Conservation (phyloP, 352 stramenopile species). For the Heterotrichella gracilis region DNA sequence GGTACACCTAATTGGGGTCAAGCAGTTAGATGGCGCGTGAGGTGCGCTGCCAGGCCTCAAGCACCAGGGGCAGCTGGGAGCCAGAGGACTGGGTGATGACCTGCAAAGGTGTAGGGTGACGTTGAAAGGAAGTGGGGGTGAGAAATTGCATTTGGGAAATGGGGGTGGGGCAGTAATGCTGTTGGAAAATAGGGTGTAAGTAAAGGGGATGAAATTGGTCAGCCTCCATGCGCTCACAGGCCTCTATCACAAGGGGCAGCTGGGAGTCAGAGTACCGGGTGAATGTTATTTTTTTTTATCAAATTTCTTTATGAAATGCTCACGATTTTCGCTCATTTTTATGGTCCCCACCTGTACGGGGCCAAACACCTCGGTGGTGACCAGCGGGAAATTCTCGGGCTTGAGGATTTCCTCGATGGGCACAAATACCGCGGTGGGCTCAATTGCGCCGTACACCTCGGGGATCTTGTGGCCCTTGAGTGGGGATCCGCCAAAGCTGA, state of each 20-base stretch:
- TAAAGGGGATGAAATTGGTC: slow-evolving; percentile 79
- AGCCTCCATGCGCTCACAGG: slow-evolving; percentile 69
- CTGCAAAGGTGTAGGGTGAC: too few species aligned
- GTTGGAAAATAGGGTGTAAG: slow-evolving; percentile 52
- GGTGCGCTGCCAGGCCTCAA: slow-evolving; percentile 65
- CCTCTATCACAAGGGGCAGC: slow-evolving; percentile 50
- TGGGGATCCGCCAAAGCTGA: slow-evolving; percentile 69
- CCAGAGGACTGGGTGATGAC: slow-evolving; percentile 65
- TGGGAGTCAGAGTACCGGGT: slow-evolving; percentile 57
- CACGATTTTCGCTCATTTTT: too few species aligned
- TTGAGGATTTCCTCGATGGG: slow-evolving; percentile 70
- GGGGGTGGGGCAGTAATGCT: too few species aligned
- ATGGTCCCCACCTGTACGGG: too few species aligned
- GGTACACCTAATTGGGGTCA: slow-evolving; percentile 57
- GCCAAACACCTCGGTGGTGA: slow-evolving; percentile 85
- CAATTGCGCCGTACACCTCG: slow-evolving; percentile 60
- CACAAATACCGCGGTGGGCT: slow-evolving; percentile 83
- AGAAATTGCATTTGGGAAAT: too few species aligned
- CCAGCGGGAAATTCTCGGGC: slow-evolving; percentile 48
- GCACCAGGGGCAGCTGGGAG: slow-evolving; percentile 41
- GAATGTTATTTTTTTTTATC: too few species aligned
- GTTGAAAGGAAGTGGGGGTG: too few species aligned
- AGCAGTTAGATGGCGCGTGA: slow-evolving; percentile 84
- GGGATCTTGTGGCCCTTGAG: slow-evolving; percentile 64
- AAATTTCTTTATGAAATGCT: too few species aligned